phyloP scores from a whole-genome alignment of 2,329 filamentous ascomycete species.

The Bretziella fagacearum region DNA sequence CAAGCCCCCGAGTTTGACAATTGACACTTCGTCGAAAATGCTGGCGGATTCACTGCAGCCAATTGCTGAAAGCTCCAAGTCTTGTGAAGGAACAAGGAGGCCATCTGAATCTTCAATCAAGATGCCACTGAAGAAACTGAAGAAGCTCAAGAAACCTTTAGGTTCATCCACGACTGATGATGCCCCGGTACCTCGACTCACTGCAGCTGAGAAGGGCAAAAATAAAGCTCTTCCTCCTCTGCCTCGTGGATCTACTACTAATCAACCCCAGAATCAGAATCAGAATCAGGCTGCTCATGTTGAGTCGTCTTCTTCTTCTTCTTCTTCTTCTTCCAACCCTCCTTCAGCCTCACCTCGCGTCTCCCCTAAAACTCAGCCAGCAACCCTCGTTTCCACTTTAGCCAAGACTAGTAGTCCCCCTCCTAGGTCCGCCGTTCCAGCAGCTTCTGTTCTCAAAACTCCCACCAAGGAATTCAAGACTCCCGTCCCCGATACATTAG shows the following conservation, averaged over 20 bases:
- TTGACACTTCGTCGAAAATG: too few species aligned
- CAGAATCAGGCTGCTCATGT: too few species aligned
- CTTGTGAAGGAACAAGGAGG: too few species aligned
- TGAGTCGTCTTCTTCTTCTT: too few species aligned
- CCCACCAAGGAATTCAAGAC: background rate
- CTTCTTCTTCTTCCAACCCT: too few species aligned
- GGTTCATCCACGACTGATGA: background rate
- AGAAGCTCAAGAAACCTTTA: background rate
- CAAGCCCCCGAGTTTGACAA: too few species aligned
- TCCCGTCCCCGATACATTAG: background rate
- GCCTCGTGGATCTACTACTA: too few species aligned
- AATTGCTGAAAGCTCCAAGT: too few species aligned
- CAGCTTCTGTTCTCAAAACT: background rate
- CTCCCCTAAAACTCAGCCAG: background rate
- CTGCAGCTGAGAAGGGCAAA: background rate
- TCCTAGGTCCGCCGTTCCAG: background rate
- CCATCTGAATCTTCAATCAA: too few species aligned
- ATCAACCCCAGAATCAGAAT: background rate
- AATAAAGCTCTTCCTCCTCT: background rate
- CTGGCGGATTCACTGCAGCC: too few species aligned
- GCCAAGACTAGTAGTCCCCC: background rate
- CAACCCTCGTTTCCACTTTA: background rate
- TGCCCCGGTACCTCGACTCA: background rate
- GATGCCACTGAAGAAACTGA: background rate
- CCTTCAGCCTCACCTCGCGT: background rate